phyloP scores from a whole-genome alignment of 768 basidiomycete genomes.

The Calocybe gangraenosa region DNA sequence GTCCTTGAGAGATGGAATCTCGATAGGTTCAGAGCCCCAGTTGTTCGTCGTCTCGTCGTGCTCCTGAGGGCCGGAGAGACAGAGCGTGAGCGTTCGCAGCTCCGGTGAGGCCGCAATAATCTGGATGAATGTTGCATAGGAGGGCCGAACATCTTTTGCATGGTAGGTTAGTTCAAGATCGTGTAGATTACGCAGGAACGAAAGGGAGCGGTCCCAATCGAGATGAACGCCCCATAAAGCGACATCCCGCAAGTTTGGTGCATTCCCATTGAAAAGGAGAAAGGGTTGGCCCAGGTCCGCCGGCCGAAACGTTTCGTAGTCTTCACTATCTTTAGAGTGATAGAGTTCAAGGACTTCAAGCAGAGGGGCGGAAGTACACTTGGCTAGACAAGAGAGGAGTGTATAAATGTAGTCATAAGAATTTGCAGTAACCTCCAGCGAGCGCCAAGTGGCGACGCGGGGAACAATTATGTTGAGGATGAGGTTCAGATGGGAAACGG shows the following conservation, averaged over 20 bases:
- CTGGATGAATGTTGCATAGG: constrained; percentile 45
- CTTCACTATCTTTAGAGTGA: constrained; percentile 49
- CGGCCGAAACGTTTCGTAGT: constrained; percentile 35
- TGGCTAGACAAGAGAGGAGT: constrained; percentile 38
- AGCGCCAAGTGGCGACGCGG: constrained; percentile 50
- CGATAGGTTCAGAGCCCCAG: constrained; percentile 32
- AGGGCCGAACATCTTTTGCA: constrained; percentile 57
- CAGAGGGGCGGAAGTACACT: constrained; percentile 43
- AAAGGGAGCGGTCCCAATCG: constrained; percentile 50
- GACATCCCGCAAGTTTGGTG: constrained; percentile 46
- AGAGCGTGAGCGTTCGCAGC: constrained; percentile 49
- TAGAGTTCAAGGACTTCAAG: constrained; percentile 54
- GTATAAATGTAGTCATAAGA: constrained; percentile 43
- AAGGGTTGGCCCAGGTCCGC: constrained; percentile 35
- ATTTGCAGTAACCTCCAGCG: constrained; percentile 42
- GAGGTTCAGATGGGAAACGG: constrained; percentile 26
- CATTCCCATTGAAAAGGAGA: constrained; percentile 49
- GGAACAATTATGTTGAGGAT: constrained; percentile 46
- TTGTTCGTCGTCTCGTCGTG: constrained; percentile 26
- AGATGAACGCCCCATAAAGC: constrained; percentile 69
- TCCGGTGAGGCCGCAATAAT: constrained; percentile 52
- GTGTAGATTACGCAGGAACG: constrained; percentile 40
- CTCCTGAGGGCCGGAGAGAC: constrained; percentile 53
- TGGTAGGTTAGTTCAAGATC: constrained; percentile 63
- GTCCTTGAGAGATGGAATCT: constrained; percentile 34